Evolutionary conservation across 1,284 basidiomycete species (phyloP).

Genomic region (Agroathelia rolfsii): DNA sequence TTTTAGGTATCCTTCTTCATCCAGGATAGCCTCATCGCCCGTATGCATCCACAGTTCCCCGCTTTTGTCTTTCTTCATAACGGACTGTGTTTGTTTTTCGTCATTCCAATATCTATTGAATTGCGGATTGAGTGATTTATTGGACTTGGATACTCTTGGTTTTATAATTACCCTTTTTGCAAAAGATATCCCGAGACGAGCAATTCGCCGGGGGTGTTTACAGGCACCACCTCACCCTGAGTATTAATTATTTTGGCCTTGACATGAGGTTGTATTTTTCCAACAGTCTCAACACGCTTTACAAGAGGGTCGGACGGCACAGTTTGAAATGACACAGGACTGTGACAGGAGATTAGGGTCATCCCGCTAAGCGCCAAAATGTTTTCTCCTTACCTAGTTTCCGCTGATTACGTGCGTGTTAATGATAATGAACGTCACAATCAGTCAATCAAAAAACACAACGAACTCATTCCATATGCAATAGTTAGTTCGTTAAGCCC

Average conservation of each 20-base stretch:
- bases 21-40: constrained; percentile 76
- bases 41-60: constrained; percentile 74
- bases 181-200: constrained; percentile 67
- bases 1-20: constrained; percentile 71
- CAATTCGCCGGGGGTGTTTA: constrained; percentile 65
- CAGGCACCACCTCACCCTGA: constrained; percentile 52
- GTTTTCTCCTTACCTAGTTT: constrained; percentile 37
- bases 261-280: constrained; percentile 66
- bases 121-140: constrained; percentile 7
- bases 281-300: constrained; percentile 75
- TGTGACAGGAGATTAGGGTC: constrained; percentile 20
- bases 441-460: not conserved
- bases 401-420: constrained; percentile 38
- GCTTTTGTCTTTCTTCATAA: constrained; percentile 43
- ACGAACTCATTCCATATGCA: constrained; percentile 77
- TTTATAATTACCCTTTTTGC: constrained; percentile 60
- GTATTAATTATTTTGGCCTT: constrained; percentile 62
- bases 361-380: not conserved
- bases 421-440: too few relatives aligned
- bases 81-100: constrained; percentile 54
- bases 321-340: constrained; percentile 77
- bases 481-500: constrained; percentile 66
- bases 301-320: constrained; percentile 54
- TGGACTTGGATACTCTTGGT: too few relatives aligned
- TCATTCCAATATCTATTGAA: constrained; percentile 67